phyloP scores from a whole-genome alignment of 768 basidiomycete species.

The Rhizopogon salebrosus region DNA sequence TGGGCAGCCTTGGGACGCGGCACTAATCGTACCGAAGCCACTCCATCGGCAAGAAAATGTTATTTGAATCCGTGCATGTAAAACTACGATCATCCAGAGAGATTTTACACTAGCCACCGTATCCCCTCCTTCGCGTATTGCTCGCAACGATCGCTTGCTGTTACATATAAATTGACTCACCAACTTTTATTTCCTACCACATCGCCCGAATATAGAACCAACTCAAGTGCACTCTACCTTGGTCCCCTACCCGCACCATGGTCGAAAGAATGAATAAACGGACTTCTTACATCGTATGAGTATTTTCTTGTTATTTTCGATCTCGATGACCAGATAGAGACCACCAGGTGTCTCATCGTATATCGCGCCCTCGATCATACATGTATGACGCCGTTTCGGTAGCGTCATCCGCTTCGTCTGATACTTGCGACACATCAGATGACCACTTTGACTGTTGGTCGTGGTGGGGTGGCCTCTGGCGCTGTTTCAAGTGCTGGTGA shows the following conservation, averaged over 20 bases:
- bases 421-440: slow-evolving; percentile 13
- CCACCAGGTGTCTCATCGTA: slow-evolving; percentile 5
- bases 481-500: slow-evolving; percentile 23
- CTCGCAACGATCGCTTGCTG: background rate
- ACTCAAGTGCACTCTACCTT: background rate
- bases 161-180: background rate
- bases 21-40: too few species aligned
- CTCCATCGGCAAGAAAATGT: background rate
- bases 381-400: slow-evolving; percentile 19
- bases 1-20: too few species aligned
- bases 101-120: background rate
- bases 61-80: background rate
- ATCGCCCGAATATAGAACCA: too few species aligned
- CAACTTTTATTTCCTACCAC: background rate
- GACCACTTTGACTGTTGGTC: slow-evolving; percentile 18
- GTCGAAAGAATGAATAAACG: slow-evolving; percentile 10
- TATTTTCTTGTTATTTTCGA: background rate
- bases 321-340: background rate
- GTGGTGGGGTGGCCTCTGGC: slow-evolving; percentile 9
- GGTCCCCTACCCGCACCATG: background rate
- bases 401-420: slow-evolving; percentile 18
- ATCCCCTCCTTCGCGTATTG: background rate
- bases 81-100: background rate
- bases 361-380: slow-evolving; percentile 11
- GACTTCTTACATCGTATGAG: slow-evolving; percentile 8